A percentile compares a stretch with the other conserved stretches of the same genome.
Conservation (phyloP, 345 rosid species). For the Arabidopsis thaliana region DNA sequence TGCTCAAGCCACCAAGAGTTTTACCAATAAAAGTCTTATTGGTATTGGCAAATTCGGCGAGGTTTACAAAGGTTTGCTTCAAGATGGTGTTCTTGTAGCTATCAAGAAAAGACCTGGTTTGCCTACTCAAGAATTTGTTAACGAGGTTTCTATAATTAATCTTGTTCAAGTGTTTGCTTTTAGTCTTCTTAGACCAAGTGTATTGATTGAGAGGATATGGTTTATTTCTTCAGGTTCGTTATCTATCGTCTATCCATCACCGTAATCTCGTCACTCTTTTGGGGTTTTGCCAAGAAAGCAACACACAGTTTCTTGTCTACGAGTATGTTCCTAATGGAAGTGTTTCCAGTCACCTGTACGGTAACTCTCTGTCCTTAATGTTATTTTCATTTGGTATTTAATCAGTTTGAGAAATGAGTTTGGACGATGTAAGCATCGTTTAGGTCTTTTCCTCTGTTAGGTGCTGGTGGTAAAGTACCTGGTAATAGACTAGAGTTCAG, state of each 20-base stretch:
- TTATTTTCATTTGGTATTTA: conserved; percentile 25
- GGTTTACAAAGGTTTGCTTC: conserved; percentile 91
- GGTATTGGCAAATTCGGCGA: conserved; percentile 92
- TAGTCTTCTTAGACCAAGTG: conserved; percentile 22
- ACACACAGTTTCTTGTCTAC: conserved; percentile 76
- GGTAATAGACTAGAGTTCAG: conserved; percentile 91
- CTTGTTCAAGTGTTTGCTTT: conserved; percentile 4
- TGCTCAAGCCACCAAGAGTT: conserved; percentile 80
- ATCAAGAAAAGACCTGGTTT: conserved; percentile 77
- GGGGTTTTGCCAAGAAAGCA: conserved; percentile 91
- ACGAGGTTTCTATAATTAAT: conserved; percentile 62
- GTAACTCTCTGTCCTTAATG: conserved; percentile 74
- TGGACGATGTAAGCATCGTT: conserved; percentile 21
- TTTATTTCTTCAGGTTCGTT: conserved; percentile 64
- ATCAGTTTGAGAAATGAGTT: conserved; percentile 23
- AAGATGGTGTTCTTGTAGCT: conserved; percentile 90
- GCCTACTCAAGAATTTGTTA: conserved; percentile 77
- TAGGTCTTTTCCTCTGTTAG: conserved; percentile 28
- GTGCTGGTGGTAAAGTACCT: conserved; percentile 72
- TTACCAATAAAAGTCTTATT: conserved; percentile 71
- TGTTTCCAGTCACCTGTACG: conserved; percentile 94
- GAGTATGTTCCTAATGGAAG: conserved; percentile 97
- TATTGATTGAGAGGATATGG: not conserved
- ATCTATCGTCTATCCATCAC: conserved; percentile 84
- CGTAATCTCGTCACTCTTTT: conserved; percentile 83